phyloP scores from a whole-genome alignment of 78 protist species.

The Parvularia atlantis region DNA sequence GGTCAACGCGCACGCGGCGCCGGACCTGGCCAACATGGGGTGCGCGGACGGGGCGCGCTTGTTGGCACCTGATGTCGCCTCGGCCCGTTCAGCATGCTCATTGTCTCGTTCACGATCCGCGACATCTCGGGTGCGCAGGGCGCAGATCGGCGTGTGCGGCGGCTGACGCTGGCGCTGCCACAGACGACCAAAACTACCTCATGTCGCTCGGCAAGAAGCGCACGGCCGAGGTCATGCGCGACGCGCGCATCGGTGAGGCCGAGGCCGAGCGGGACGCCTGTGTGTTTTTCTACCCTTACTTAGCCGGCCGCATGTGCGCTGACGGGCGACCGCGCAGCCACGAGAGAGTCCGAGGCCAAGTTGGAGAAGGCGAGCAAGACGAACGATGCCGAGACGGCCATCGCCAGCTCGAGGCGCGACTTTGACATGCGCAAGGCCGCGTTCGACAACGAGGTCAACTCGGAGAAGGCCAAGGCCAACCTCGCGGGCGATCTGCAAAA shows the following conservation, averaged over 20 bases:
- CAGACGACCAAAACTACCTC: neutral
- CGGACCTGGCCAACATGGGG: conserved; percentile 35
- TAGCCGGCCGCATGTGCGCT: neutral
- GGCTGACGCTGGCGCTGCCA: too few relatives aligned
- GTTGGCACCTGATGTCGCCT: too few relatives aligned
- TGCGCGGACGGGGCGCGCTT: too few relatives aligned
- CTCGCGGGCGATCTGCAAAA: neutral
- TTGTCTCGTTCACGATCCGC: conserved; percentile 31
- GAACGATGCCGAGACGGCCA: conserved; percentile 2
- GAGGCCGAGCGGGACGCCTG: conserved; percentile 19
- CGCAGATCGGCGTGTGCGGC: too few relatives aligned
- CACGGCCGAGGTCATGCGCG: neutral
- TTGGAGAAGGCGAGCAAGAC: neutral
- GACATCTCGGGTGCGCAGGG: conserved; percentile 1
- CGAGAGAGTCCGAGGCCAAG: too few relatives aligned
- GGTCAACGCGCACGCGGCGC: conserved; percentile 18
- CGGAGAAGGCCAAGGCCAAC: neutral
- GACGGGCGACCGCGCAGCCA: too few relatives aligned
- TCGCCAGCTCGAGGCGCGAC: too few relatives aligned
- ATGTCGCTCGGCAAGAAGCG: neutral
- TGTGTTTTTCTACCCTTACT: neutral
- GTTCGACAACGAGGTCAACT: too few relatives aligned
- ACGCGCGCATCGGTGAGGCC: neutral
- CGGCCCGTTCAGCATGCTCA: too few relatives aligned
- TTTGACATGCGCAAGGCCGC: too few relatives aligned